Evolutionary conservation across 2,329 filamentous ascomycete genomes (phyloP).

Genomic region (Lasiodiplodia theobromae): DNA sequence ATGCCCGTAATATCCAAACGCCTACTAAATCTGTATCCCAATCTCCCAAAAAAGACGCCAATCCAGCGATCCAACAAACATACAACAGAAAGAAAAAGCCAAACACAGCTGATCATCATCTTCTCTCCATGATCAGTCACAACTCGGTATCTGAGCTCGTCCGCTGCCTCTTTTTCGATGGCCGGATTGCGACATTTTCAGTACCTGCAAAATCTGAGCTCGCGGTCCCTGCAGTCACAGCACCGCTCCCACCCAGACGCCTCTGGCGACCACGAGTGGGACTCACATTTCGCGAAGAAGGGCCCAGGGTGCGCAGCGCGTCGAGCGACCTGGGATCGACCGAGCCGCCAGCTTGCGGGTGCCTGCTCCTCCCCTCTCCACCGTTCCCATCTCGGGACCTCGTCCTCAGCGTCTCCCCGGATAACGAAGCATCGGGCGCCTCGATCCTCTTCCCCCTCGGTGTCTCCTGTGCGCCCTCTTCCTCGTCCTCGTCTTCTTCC

Average conservation of each 20-base stretch:
- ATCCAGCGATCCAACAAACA: neutral
- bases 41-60: neutral
- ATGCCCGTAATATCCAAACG: neutral
- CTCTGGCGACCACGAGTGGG: conserved; percentile 16
- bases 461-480: neutral
- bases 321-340: conserved; percentile 23
- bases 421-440: neutral
- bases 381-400: neutral
- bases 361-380: neutral
- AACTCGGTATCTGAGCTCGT: neutral
- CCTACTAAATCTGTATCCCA: neutral
- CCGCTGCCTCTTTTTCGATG: conserved; percentile 9
- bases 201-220: neutral
- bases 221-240: neutral
- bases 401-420: conserved; percentile 12
- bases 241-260: conserved; percentile 1
- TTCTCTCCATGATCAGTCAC: neutral
- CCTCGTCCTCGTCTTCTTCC: neutral
- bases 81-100: neutral
- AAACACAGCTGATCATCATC: neutral
- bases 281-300: conserved; percentile 12
- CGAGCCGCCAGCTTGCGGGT: neutral
- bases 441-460: conserved; percentile 4
- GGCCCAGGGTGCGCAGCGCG: conserved; percentile 15
- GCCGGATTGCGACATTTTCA: conserved; percentile 2